phyloP scores from a whole-genome alignment of 164 flowering plant genomes.

The Santalum album region DNA sequence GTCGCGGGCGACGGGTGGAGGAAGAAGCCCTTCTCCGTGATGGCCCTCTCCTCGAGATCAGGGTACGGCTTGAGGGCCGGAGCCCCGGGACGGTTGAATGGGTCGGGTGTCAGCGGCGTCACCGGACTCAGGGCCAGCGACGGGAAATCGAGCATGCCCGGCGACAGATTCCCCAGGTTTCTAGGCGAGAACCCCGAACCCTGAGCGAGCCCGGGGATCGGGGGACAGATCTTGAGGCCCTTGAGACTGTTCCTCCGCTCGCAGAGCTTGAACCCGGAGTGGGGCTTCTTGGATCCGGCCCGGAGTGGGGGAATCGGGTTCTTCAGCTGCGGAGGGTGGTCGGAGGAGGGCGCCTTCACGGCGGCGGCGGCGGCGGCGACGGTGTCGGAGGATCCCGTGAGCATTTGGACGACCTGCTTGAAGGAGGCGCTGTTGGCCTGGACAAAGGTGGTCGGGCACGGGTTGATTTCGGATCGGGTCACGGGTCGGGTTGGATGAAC shows the following conservation, averaged over 20 bases:
- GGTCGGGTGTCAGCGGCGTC: slow-evolving; percentile 60
- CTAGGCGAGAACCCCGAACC: slow-evolving; percentile 33
- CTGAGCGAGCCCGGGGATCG: slow-evolving; percentile 28
- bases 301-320: slow-evolving; percentile 47
- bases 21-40: not conserved
- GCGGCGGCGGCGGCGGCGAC: no score
- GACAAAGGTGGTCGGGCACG: slow-evolving; percentile 70
- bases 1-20: not conserved
- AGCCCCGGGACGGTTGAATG: slow-evolving; percentile 40
- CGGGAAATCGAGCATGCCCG: slow-evolving; percentile 60
- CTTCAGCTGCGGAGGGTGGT: no score
- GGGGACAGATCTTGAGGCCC: slow-evolving; percentile 47
- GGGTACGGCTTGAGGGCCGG: slow-evolving; percentile 41
- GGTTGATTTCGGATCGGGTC: slow-evolving; percentile 46
- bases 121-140: slow-evolving; percentile 56
- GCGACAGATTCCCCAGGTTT: slow-evolving; percentile 49
- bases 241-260: slow-evolving; percentile 54
- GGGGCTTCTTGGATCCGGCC: slow-evolving; percentile 23
- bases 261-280: slow-evolving; percentile 51
- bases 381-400: slow-evolving; percentile 56
- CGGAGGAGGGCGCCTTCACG: slow-evolving; percentile 6
- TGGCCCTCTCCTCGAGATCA: not conserved
- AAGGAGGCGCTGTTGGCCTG: slow-evolving; percentile 65
- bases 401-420: slow-evolving; percentile 75
- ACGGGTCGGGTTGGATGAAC: no score